phyloP scores from a whole-genome alignment of 2,329 filamentous ascomycete genomes.

The Sporothrix pallida region DNA sequence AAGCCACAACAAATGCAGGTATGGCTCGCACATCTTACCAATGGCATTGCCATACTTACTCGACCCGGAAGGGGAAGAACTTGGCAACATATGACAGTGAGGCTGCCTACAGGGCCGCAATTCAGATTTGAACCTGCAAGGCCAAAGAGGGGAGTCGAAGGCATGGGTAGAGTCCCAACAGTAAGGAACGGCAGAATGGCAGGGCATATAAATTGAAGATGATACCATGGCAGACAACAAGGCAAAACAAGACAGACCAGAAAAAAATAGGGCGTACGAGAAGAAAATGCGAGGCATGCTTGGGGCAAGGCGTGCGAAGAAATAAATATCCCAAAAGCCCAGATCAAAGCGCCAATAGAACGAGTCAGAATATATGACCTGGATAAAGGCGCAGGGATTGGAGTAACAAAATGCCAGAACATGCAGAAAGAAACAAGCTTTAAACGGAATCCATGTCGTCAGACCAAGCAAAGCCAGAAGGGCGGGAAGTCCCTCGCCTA shows the following conservation, averaged over 20 bases:
- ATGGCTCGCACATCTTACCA: background rate
- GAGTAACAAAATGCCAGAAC: background rate
- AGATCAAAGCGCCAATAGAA: background rate
- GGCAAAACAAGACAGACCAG: background rate
- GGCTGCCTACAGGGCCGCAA: background rate
- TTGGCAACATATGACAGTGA: background rate
- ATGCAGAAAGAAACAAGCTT: constrained; percentile 11
- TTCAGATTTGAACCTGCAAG: background rate
- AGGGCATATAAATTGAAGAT: background rate
- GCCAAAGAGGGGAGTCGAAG: background rate
- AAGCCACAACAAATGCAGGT: background rate
- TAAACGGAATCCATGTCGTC: constrained; percentile 7
- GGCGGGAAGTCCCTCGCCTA: background rate
- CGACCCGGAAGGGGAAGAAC: background rate
- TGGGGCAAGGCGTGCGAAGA: background rate
- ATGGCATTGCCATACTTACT: too few relatives aligned
- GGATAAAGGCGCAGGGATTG: background rate
- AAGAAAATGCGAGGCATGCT: background rate
- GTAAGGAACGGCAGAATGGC: background rate
- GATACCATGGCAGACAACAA: background rate
- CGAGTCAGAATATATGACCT: background rate
- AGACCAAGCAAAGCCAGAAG: background rate
- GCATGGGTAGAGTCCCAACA: background rate
- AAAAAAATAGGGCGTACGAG: background rate
- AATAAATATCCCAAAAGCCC: background rate